phyloP scores from a whole-genome alignment of 2,329 filamentous ascomycete genomes.

The Stachybotrys echinatus region DNA sequence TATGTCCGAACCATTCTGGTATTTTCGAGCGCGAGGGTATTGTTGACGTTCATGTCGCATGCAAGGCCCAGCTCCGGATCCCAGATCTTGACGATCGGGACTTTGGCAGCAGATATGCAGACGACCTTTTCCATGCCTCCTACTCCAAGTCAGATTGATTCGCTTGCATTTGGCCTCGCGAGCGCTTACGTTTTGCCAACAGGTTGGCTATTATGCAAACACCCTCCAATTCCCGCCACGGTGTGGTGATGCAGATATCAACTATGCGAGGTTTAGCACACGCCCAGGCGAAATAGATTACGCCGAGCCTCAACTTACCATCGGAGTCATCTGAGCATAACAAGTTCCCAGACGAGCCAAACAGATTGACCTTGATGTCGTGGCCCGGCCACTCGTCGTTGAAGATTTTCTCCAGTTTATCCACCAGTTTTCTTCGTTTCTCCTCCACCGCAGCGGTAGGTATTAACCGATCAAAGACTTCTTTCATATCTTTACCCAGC shows the following conservation, averaged over 20 bases:
- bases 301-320: conserved; percentile 50
- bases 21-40: conserved; percentile 89
- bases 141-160: conserved; percentile 44
- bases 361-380: conserved; percentile 85
- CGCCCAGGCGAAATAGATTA: not conserved
- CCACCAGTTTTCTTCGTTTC: conserved; percentile 70
- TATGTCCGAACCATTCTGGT: conserved; percentile 98
- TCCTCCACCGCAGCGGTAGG: conserved; percentile 75
- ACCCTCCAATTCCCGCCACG: conserved; percentile 79
- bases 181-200: conserved; percentile 66
- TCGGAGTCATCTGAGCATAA: conserved; percentile 95
- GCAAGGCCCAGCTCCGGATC: conserved; percentile 85
- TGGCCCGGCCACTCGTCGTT: conserved; percentile 89
- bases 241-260: conserved; percentile 94
- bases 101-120: conserved; percentile 90
- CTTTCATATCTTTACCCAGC: conserved; percentile 76
- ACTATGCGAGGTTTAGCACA: conserved; percentile 45
- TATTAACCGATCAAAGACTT: conserved; percentile 78
- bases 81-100: conserved; percentile 98
- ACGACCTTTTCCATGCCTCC: conserved; percentile 96
- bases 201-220: conserved; percentile 89
- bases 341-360: conserved; percentile 96
- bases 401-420: conserved; percentile 81
- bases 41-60: conserved; percentile 99
- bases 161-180: not conserved